Evolutionary conservation across 2,329 filamentous ascomycete genomes (phyloP).

Genomic region (Triangularia verruculosa): DNA sequence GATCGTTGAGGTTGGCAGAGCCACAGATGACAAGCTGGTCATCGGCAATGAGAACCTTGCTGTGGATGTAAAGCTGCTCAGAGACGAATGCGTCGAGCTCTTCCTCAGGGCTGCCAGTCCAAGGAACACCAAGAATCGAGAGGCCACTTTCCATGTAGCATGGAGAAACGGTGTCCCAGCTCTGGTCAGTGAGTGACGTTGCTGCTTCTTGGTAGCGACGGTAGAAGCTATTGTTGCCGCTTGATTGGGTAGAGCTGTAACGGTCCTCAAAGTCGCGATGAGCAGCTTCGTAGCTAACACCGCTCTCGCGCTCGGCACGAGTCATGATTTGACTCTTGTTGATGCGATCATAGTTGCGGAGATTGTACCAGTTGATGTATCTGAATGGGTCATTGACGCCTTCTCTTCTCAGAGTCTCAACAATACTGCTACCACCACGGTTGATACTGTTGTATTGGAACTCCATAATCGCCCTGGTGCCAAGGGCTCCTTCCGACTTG

Average conservation of each 20-base stretch:
- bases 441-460: constrained; percentile 81
- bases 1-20: constrained; percentile 57
- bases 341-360: constrained; percentile 80
- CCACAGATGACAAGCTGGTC: constrained; percentile 81
- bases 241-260: constrained; percentile 38
- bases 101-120: constrained; percentile 52
- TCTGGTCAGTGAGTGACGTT: constrained; percentile 48
- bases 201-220: constrained; percentile 71
- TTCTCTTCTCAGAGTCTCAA: constrained; percentile 63
- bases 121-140: constrained; percentile 60
- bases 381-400: constrained; percentile 65
- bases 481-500: constrained; percentile 66
- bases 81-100: constrained; percentile 61
- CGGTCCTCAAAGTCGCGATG: constrained; percentile 60
- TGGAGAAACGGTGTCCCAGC: constrained; percentile 72
- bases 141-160: constrained; percentile 81
- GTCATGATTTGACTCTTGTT: constrained; percentile 64
- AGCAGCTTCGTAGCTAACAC: constrained; percentile 66
- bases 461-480: constrained; percentile 83
- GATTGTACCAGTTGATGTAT: constrained; percentile 83
- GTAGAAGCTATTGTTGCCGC: constrained; percentile 45
- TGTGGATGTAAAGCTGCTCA: constrained; percentile 62
- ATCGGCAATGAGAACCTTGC: constrained; percentile 75
- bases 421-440: constrained; percentile 73
- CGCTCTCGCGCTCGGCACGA: constrained; percentile 58